Conservation (phyloP, 371 early-diverging fungal species). For the Saksenaea vasiformis region DNA sequence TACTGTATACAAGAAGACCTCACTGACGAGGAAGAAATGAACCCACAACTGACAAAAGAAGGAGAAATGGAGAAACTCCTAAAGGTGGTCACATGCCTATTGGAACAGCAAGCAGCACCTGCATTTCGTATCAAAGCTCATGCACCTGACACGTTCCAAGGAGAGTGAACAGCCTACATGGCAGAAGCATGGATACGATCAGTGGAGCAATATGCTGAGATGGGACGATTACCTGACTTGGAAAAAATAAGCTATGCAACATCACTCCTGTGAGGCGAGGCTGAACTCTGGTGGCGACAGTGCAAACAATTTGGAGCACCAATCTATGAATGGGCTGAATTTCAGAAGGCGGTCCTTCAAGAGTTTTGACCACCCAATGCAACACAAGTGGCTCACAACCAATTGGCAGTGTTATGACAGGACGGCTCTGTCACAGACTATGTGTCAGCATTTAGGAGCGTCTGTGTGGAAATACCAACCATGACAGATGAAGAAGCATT, state of each 20-base stretch:
- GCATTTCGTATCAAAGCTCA: background rate
- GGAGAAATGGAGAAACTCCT: background rate
- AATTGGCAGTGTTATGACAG: background rate
- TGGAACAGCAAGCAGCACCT: background rate
- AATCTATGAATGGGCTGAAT: background rate
- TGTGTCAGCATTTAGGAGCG: background rate
- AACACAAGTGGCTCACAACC: background rate
- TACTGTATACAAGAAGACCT: background rate
- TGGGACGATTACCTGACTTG: too few relatives aligned
- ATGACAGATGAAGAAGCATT: slow-evolving; percentile 12
- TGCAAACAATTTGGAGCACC: too few relatives aligned
- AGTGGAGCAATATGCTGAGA: background rate
- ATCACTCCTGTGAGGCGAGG: too few relatives aligned
- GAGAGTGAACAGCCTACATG: background rate
- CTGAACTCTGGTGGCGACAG: too few relatives aligned
- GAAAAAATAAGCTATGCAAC: too few relatives aligned
- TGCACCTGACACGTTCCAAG: background rate
- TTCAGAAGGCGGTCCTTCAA: background rate
- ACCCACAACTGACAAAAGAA: background rate
- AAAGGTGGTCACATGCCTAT: background rate
- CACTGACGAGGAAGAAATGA: background rate
- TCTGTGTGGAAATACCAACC: background rate
- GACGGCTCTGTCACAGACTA: background rate
- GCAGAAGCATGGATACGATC: background rate
- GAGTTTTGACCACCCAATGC: background rate